These are phyloP conservation scores for Ceratonia siliqua DNA, from an alignment of 306 rosid genomes.

Conservation along the genomic window DNA sequence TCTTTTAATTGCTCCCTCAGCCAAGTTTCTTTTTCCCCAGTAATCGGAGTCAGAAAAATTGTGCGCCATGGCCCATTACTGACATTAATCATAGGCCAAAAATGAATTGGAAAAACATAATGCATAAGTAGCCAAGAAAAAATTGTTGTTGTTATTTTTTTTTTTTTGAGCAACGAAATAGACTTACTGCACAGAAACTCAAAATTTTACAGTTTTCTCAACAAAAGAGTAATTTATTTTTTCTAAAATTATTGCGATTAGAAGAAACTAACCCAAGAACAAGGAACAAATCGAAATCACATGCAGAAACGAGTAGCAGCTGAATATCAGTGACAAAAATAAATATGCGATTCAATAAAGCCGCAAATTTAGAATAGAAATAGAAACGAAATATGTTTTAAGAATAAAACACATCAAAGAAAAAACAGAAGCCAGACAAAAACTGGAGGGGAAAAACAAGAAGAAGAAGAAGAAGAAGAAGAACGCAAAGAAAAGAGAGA, in stretches of 20 bases:
- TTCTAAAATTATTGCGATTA: background rate
- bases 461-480: too few species aligned
- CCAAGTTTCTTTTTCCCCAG: background rate
- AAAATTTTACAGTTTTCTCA: too few species aligned
- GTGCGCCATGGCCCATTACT: background rate
- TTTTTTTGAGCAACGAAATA: background rate
- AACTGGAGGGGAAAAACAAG: background rate
- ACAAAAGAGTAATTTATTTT: background rate
- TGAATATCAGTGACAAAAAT: background rate
- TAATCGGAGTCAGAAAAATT: background rate
- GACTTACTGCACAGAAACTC: background rate
- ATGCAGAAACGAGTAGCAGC: conserved; percentile 1
- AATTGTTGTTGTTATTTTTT: background rate
- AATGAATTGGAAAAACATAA: background rate
- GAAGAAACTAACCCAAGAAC: background rate
- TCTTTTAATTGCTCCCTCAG: background rate
- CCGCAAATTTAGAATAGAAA: background rate
- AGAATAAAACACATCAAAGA: background rate
- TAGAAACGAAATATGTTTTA: background rate
- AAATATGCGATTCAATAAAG: background rate
- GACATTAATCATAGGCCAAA: background rate
- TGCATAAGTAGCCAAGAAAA: background rate
- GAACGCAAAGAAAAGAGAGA: background rate
- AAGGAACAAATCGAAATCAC: conserved; percentile 7
- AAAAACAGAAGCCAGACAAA: background rate